Percentiles rank a stretch among this genome's conserved stretches.
These are phyloP conservation scores for Thuja plicata DNA, from an alignment of 83 land plant genomes.

Conservation along the genomic window DNA sequence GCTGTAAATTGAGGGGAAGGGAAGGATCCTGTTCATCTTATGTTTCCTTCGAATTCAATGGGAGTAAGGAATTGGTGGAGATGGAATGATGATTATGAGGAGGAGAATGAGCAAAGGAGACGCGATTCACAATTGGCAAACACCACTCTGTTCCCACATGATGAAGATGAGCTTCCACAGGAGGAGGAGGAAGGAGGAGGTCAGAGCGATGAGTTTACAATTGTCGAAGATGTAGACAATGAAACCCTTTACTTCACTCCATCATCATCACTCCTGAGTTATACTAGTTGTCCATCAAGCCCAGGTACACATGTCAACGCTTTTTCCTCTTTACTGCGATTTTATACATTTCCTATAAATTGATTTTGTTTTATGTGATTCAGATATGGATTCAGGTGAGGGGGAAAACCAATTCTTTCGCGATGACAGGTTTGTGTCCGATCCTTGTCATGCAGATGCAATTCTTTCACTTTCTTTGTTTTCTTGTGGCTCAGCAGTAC, in stretches of 20 bases:
- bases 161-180: neutral
- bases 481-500: too few relatives aligned
- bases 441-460: neutral
- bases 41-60: neutral
- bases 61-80: neutral
- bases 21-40: too few relatives aligned
- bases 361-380: neutral
- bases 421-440: neutral
- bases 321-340: neutral
- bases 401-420: neutral
- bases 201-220: neutral
- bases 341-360: neutral
- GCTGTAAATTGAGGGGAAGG: too few relatives aligned
- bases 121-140: neutral
- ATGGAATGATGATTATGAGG: neutral
- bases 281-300: neutral
- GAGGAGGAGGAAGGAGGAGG: neutral
- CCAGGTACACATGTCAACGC: neutral
- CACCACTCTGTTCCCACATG: neutral
- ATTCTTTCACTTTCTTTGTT: neutral
- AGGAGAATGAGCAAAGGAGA: neutral
- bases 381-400: neutral
- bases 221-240: neutral
- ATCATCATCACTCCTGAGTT: neutral
- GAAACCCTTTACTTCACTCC: slow-evolving; percentile 5